A percentile compares a stretch with the other conserved stretches of the same genome.
Conservation (phyloP, 78 protist genomes). For the Polysphondylium violaceum region DNA sequence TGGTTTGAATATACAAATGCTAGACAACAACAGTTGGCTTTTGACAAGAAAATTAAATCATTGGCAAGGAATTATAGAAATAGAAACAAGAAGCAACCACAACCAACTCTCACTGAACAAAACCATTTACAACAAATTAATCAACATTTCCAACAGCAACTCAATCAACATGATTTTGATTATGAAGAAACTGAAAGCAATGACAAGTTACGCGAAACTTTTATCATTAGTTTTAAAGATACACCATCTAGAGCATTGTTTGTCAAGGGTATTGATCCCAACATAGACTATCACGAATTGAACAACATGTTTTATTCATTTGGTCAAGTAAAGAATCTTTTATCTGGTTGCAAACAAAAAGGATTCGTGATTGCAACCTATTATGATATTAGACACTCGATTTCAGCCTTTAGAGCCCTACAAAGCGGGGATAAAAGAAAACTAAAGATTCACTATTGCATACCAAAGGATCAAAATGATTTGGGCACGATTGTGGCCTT, state of each 20-base stretch:
- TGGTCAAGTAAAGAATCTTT: slow-evolving; percentile 56
- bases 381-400: slow-evolving; percentile 86
- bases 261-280: slow-evolving; percentile 42
- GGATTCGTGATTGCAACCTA: slow-evolving; percentile 79
- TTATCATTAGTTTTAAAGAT: slow-evolving; percentile 50
- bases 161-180: background rate
- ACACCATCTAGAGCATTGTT: slow-evolving; percentile 77
- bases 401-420: slow-evolving; percentile 65
- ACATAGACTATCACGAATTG: slow-evolving; percentile 19
- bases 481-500: slow-evolving; percentile 91
- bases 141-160: background rate
- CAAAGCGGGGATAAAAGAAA: slow-evolving; percentile 5
- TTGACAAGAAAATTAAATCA: background rate
- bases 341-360: slow-evolving; percentile 20
- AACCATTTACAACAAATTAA: background rate
- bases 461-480: slow-evolving; percentile 78
- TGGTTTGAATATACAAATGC: background rate
- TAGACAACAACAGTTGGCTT: background rate
- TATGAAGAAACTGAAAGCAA: background rate
- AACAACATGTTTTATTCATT: slow-evolving; percentile 15
- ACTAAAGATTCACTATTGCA: slow-evolving; percentile 69
- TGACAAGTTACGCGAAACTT: slow-evolving; percentile 15
- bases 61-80: background rate
- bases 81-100: background rate
- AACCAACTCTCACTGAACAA: background rate